These are phyloP conservation scores for Phragmites australis DNA, from an alignment of 176 grass and related monocot genomes.

Conservation along the genomic window DNA sequence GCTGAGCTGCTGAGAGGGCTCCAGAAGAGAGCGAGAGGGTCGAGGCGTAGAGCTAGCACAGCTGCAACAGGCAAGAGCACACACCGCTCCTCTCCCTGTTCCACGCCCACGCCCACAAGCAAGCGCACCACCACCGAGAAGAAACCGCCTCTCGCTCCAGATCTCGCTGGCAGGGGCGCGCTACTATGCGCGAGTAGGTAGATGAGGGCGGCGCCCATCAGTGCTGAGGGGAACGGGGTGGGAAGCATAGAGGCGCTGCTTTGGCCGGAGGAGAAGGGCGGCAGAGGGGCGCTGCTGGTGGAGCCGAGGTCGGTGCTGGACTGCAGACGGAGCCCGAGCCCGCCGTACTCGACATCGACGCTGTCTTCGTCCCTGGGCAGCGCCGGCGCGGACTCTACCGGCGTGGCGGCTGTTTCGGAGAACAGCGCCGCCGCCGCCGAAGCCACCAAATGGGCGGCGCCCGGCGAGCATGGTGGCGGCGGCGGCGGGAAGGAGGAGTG, in stretches of 20 bases:
- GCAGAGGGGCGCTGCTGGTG: background rate
- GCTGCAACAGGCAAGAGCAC: background rate
- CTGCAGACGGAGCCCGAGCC: conserved; percentile 60
- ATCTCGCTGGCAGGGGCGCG: conserved; percentile 5
- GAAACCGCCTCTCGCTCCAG: background rate
- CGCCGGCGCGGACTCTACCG: conserved; percentile 44
- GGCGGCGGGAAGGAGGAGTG: conserved; percentile 51
- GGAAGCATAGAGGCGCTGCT: conserved; percentile 21
- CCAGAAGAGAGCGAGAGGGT: background rate
- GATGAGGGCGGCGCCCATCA: conserved; percentile 75
- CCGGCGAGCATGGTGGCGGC: conserved; percentile 12
- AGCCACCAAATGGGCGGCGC: conserved; percentile 37
- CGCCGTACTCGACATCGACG: conserved; percentile 61
- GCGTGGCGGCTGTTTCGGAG: conserved; percentile 59
- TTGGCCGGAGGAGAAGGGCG: conserved; percentile 10
- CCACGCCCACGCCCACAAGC: conserved; percentile 18
- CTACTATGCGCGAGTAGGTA: conserved; percentile 51
- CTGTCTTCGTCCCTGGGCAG: conserved; percentile 55
- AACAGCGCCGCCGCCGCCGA: conserved; percentile 49
- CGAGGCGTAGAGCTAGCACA: background rate
- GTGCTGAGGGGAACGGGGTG: conserved; percentile 52
- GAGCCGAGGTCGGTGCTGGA: conserved; percentile 71
- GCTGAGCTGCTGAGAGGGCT: background rate
- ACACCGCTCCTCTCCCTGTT: background rate
- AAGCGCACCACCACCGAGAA: conserved; percentile 2